These are phyloP conservation scores for Speleostelium caveatum DNA, from an alignment of 78 protist genomes.

Conservation along the genomic window DNA sequence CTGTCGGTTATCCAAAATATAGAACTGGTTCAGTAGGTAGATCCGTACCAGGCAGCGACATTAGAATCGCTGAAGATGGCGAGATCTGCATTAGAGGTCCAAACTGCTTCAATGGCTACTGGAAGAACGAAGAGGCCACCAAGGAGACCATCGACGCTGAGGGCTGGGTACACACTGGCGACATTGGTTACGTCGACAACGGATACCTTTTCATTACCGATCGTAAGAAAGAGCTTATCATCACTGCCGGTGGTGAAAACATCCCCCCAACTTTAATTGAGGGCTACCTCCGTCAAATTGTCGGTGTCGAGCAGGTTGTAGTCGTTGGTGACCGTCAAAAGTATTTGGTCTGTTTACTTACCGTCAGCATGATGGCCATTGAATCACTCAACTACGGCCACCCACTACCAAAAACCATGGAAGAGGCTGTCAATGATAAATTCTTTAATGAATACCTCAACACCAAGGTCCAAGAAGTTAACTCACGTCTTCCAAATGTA, in stretches of 20 bases:
- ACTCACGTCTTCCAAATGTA: slow-evolving; percentile 71
- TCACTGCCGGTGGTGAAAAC: slow-evolving; percentile 97
- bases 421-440: slow-evolving; percentile 47
- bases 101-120: slow-evolving; percentile 86
- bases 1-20: slow-evolving; percentile 39
- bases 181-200: slow-evolving; percentile 84
- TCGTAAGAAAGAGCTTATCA: slow-evolving; percentile 93
- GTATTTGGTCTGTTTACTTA: slow-evolving; percentile 58
- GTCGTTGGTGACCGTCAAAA: slow-evolving; percentile 88
- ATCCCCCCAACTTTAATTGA: slow-evolving; percentile 93
- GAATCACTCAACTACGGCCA: slow-evolving; percentile 4
- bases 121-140: slow-evolving; percentile 68
- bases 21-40: slow-evolving; percentile 80
- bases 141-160: slow-evolving; percentile 84
- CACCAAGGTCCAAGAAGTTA: slow-evolving; percentile 48
- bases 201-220: slow-evolving; percentile 89
- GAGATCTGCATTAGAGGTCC: slow-evolving; percentile 87
- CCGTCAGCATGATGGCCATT: slow-evolving; percentile 19
- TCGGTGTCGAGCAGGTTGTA: slow-evolving; percentile 70
- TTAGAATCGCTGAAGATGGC: slow-evolving; percentile 54
- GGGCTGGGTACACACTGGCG: slow-evolving; percentile 94
- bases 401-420: slow-evolving; percentile 40
- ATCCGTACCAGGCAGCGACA: slow-evolving; percentile 73
- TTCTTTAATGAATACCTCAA: slow-evolving; percentile 30
- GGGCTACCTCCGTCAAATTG: slow-evolving; percentile 59